These are phyloP conservation scores for Pythium dissotocum DNA, from an alignment of 352 stramenopile genomes.

Conservation along the genomic window DNA sequence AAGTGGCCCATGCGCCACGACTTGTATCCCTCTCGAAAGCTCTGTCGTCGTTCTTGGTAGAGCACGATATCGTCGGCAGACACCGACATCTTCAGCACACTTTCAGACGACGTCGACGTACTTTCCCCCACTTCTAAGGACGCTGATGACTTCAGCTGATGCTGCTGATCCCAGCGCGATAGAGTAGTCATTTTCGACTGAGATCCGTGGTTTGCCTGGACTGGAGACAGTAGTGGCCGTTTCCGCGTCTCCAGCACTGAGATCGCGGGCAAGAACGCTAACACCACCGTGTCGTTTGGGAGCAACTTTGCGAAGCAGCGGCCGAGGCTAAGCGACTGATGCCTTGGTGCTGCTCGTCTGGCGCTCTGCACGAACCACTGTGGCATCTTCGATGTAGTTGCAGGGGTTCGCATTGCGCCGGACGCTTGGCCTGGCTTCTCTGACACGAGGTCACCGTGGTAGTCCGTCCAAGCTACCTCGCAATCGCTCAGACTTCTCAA, in stretches of 20 bases:
- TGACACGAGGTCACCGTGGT: constrained; percentile 11
- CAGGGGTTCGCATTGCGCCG: neutral
- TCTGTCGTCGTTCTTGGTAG: constrained; percentile 76
- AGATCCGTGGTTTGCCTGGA: neutral
- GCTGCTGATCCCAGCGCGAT: constrained; percentile 20
- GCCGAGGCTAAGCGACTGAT: constrained; percentile 51
- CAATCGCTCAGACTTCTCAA: constrained; percentile 78
- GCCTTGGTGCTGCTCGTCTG: neutral
- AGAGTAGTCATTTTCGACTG: neutral
- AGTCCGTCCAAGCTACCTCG: constrained; percentile 84
- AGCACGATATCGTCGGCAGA: constrained; percentile 85
- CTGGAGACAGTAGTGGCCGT: constrained; percentile 16
- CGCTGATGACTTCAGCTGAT: constrained; percentile 14
- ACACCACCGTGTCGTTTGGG: constrained; percentile 63
- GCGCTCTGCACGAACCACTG: constrained; percentile 66
- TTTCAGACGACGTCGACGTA: constrained; percentile 3
- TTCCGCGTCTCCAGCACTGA: constrained; percentile 58
- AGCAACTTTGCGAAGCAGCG: constrained; percentile 88
- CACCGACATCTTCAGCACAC: constrained; percentile 56
- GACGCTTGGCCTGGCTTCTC: neutral
- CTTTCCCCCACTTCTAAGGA: constrained; percentile 11
- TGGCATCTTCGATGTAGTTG: constrained; percentile 60
- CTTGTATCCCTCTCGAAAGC: constrained; percentile 84
- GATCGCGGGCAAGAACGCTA: constrained; percentile 78
- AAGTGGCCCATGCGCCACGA: constrained; percentile 84